phyloP scores from a whole-genome alignment of 2,329 filamentous ascomycete genomes.

The Drechslerella coelobrocha region DNA sequence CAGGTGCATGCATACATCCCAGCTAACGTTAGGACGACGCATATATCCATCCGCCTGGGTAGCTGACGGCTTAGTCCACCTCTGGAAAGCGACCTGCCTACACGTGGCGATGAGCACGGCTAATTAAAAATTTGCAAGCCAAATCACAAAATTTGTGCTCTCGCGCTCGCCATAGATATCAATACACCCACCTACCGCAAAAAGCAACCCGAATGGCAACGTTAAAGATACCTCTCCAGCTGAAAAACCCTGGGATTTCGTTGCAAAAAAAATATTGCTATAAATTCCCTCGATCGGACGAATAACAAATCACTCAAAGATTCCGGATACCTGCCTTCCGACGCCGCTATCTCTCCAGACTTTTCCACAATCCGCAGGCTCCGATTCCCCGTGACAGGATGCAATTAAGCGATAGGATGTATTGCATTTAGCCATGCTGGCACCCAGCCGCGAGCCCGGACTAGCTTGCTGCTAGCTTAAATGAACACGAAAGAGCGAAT shows the following conservation, averaged over 20 bases:
- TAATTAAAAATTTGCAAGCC: conserved; percentile 12
- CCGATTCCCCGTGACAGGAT: conserved; percentile 26
- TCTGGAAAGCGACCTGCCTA: conserved; percentile 9
- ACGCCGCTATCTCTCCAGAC: not conserved
- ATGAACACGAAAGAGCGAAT: conserved; percentile 25
- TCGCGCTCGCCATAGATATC: not conserved
- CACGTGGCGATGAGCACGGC: conserved; percentile 32
- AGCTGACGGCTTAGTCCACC: conserved; percentile 3
- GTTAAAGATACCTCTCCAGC: conserved; percentile 5
- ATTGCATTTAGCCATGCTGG: conserved; percentile 22
- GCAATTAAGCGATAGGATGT: conserved; percentile 18
- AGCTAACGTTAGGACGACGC: conserved; percentile 30
- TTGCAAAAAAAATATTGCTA: not conserved
- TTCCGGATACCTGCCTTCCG: conserved; percentile 4
- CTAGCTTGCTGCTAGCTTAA: conserved; percentile 22
- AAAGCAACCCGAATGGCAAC: conserved; percentile 40
- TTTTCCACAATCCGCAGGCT: not conserved
- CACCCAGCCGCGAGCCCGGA: conserved; percentile 21
- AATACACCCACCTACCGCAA: conserved; percentile 17
- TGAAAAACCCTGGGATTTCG: conserved; percentile 5
- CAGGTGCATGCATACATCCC: conserved; percentile 35
- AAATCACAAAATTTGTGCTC: conserved; percentile 25
- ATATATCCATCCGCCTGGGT: conserved; percentile 39
- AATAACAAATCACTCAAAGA: conserved; percentile 49
- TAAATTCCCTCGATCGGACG: conserved; percentile 36